Conservation (phyloP, 2,329 filamentous ascomycete species). For the Penicillium hordei region DNA sequence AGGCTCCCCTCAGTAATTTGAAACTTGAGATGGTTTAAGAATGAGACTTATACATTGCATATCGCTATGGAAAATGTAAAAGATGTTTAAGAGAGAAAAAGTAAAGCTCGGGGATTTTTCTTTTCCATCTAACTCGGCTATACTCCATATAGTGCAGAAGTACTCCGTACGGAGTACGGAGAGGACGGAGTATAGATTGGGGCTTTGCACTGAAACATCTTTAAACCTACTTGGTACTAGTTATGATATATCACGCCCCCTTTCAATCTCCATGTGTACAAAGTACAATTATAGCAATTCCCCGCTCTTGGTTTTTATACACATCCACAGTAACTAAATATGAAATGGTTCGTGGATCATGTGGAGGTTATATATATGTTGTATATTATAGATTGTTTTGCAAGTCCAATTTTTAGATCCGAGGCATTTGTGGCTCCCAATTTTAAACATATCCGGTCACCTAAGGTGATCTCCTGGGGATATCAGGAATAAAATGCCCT, state of each 20-base stretch:
- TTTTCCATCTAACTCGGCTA: neutral
- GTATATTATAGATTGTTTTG: no score
- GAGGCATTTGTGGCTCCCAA: neutral
- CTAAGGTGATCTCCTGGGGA: neutral
- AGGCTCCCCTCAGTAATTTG: constrained; percentile 9
- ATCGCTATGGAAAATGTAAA: neutral
- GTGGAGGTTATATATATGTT: neutral
- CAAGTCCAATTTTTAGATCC: neutral
- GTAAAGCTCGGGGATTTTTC: no score
- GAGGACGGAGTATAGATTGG: neutral
- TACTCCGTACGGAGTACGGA: neutral
- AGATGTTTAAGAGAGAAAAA: neutral
- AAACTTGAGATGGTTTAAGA: neutral
- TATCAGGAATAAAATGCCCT: neutral
- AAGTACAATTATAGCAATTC: neutral
- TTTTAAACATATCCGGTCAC: neutral
- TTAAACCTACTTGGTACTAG: neutral
- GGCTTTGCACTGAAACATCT: neutral
- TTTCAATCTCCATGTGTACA: neutral
- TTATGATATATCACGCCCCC: neutral
- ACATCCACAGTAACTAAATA: neutral
- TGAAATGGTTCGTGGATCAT: neutral
- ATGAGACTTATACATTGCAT: neutral
- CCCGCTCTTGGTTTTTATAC: no score
- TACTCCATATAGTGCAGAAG: no score